phyloP scores from a whole-genome alignment of 2,329 filamentous ascomycete genomes.

The Phialophora macrospora region DNA sequence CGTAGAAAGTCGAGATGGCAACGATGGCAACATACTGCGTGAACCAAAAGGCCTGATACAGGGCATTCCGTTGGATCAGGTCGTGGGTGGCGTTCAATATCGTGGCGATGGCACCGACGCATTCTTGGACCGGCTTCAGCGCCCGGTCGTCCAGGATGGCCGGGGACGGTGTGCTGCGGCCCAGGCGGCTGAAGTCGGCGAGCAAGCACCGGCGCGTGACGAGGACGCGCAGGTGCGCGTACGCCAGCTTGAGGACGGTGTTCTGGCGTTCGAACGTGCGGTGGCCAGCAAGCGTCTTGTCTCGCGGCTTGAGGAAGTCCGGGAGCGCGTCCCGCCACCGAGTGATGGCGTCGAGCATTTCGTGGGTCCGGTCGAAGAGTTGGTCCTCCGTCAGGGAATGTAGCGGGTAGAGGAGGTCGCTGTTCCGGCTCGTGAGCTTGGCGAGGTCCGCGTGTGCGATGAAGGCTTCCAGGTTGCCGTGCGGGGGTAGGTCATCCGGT shows the following conservation, averaged over 20 bases:
- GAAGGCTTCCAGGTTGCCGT: conserved; percentile 40
- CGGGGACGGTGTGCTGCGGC: conserved; percentile 17
- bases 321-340: conserved; percentile 39
- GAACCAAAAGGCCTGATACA: conserved; percentile 42
- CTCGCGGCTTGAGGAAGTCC: conserved; percentile 39
- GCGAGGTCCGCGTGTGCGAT: conserved; percentile 39
- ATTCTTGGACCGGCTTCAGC: conserved; percentile 35
- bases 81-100: conserved; percentile 36
- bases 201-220: conserved; percentile 40
- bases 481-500: conserved; percentile 40
- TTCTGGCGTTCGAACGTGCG: conserved; percentile 41
- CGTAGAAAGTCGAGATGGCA: conserved; percentile 37
- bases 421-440: conserved; percentile 39
- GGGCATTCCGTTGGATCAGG: conserved; percentile 35
- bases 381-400: conserved; percentile 36
- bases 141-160: conserved; percentile 27
- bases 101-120: conserved; percentile 37
- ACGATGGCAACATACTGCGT: conserved; percentile 40
- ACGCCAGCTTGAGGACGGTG: conserved; percentile 40
- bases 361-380: conserved; percentile 36
- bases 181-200: conserved; percentile 30
- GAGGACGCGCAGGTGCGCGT: conserved; percentile 41
- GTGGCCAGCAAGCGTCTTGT: conserved; percentile 39
- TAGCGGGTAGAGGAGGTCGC: conserved; percentile 40
- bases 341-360: conserved; percentile 35